These are phyloP conservation scores for Sugiyamaella lignohabitans DNA, from an alignment of 805 yeast genomes.

Conservation along the genomic window DNA sequence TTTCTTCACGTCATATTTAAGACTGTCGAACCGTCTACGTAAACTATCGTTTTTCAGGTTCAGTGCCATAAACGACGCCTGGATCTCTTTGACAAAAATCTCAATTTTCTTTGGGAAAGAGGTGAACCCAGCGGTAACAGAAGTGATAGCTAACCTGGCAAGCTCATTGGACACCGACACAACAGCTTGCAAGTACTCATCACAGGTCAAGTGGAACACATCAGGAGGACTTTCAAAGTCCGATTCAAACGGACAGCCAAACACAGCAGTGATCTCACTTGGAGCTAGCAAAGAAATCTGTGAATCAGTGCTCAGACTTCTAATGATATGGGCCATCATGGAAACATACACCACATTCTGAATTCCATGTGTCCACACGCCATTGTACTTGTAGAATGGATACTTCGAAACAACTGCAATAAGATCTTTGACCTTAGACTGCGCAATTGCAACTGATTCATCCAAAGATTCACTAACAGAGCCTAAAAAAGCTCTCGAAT, in stretches of 20 bases:
- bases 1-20: constrained; percentile 31
- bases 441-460: not conserved
- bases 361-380: constrained; percentile 4
- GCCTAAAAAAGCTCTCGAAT: not conserved
- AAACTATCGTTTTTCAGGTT: constrained; percentile 29
- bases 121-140: constrained; percentile 18
- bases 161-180: constrained; percentile 25
- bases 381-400: constrained; percentile 12
- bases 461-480: not conserved
- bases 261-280: constrained; percentile 1
- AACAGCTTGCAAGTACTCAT: constrained; percentile 28
- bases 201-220: constrained; percentile 14
- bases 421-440: constrained; percentile 1
- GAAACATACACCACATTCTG: constrained; percentile 4
- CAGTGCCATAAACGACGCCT: constrained; percentile 24
- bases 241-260: constrained; percentile 3
- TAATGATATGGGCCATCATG: not conserved
- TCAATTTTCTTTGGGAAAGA: constrained; percentile 9
- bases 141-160: constrained; percentile 25
- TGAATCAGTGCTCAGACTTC: no score
- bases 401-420: constrained; percentile 1
- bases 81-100: constrained; percentile 24
- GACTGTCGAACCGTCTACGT: constrained; percentile 26
- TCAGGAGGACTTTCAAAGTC: not conserved
- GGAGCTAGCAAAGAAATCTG: constrained; percentile 1